Conservation (phyloP, 768 basidiomycete species). For the Auriculariales sp. region DNA sequence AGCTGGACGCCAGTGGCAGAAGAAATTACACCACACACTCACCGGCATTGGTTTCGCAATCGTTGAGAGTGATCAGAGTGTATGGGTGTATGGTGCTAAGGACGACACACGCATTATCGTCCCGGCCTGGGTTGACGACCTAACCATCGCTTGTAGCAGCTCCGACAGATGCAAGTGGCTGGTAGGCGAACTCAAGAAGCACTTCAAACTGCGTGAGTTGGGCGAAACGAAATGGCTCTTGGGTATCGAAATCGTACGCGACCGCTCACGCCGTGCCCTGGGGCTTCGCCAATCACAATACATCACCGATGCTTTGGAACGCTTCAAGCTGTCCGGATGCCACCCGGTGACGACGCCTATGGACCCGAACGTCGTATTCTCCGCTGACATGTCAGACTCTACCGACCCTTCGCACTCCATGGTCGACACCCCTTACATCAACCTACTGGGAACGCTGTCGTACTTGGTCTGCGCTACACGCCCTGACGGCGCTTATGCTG, state of each 20-base stretch:
- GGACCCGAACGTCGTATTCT: constrained; percentile 4
- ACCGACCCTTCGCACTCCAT: constrained; percentile 8
- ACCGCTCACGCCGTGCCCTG: constrained; percentile 3
- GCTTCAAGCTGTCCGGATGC: constrained; percentile 7
- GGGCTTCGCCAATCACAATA: constrained; percentile 10
- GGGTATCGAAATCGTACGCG: constrained; percentile 10
- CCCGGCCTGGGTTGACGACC: constrained; percentile 12
- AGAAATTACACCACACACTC: constrained; percentile 17
- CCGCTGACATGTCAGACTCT: constrained; percentile 8
- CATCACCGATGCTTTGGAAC: constrained; percentile 6
- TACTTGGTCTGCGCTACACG: background rate
- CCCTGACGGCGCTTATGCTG: background rate
- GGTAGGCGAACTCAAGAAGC: background rate
- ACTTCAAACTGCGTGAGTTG: background rate
- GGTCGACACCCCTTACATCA: background rate
- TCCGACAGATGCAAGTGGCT: too few species aligned
- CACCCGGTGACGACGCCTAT: constrained; percentile 9
- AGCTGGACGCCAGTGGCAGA: constrained; percentile 12
- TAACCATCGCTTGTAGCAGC: background rate
- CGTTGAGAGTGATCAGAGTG: constrained; percentile 11
- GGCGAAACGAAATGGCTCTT: constrained; percentile 11
- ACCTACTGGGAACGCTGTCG: background rate
- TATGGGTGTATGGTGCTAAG: constrained; percentile 17
- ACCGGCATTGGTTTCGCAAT: constrained; percentile 6
- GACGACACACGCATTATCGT: background rate